Evolutionary conservation across 1,139 yeast species (phyloP), one percentile per base, ranked within the genome.

Genomic region (Arxiozyma bovina): DNA sequence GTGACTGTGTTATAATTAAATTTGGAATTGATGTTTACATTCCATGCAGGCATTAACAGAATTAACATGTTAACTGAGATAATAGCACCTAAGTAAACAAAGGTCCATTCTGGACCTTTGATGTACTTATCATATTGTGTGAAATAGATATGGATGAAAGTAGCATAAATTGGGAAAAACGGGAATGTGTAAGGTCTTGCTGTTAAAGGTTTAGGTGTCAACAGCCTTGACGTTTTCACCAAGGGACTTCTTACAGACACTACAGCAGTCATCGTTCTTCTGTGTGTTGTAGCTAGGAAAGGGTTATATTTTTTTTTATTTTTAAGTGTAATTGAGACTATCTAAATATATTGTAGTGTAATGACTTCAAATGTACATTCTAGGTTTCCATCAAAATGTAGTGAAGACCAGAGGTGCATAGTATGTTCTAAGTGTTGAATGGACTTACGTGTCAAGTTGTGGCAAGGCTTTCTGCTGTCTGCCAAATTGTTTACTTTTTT

Each of bases 31-130:
- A 93, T 73, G 54, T 81, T 78, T 55, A 90, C 80, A 67, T 85
- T 89, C 99, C 99, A 93, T 67, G 87, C 87, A n/a, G 99, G 97
- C 82, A 90, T 81, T 69, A 93, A 79, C 85, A 93, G 80, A 55
- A 93, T 74, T 68, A 93, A 75, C 56, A 84, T 74, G 68, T 93
- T 94, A 55, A 86, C 58, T 8, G 96, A 82, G 40, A 85, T 71
- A 54, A 91, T 77, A 9, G 89, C 71, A 56, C 95, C 86, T 49
- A 89, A 74, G 64, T 82, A 91, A 43, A 93, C 95, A 70, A 88
- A 89, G 0, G 98, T 93, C 89, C 89, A 83, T 58, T 77, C 80
- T 22, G 77, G 72, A 41, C 96, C 96, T 53, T 79, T 85, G 63
- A 93, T 85, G 68, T 88, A 88, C 54, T 73, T 75, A 56, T 93